Evolutionary conservation across 306 rosid species (phyloP).

Genomic region (Cyclanthera cordifolia): DNA sequence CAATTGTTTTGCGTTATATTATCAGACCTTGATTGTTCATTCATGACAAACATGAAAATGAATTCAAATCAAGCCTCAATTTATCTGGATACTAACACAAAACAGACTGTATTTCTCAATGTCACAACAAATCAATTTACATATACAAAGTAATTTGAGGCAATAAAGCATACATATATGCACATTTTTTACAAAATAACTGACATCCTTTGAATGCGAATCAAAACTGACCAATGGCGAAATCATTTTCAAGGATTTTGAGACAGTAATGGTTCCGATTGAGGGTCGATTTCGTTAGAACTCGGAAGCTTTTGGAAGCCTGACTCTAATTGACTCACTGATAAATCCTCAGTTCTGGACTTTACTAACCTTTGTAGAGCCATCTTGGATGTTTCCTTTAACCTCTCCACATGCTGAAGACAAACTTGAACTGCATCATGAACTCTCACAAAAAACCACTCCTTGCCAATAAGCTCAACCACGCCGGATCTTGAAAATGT

Average conservation of each 20-base stretch:
- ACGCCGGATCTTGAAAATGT: slow-evolving; percentile 63
- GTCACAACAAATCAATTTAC: neutral
- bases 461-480: slow-evolving; percentile 83
- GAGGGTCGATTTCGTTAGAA: slow-evolving; percentile 32
- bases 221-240: too few relatives aligned
- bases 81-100: neutral
- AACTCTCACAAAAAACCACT: slow-evolving; percentile 92
- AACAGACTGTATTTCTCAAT: neutral
- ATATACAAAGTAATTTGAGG: neutral
- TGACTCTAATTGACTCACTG: slow-evolving; percentile 42
- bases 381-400: slow-evolving; percentile 22
- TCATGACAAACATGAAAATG: too few relatives aligned
- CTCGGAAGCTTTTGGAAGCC: slow-evolving; percentile 33
- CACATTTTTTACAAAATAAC: slow-evolving; percentile 15
- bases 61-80: too few relatives aligned
- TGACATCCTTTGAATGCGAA: neutral
- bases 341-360: slow-evolving; percentile 37
- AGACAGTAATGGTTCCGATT: slow-evolving; percentile 58
- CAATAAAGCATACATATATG: slow-evolving; percentile 2
- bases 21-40: neutral
- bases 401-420: slow-evolving; percentile 66
- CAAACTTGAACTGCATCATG: slow-evolving; percentile 99
- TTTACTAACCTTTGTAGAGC: slow-evolving; percentile 27
- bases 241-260: slow-evolving; percentile 29
- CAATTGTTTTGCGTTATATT: neutral